phyloP scores from a whole-genome alignment of 768 basidiomycete genomes.

The Psilocybe azurescens region DNA sequence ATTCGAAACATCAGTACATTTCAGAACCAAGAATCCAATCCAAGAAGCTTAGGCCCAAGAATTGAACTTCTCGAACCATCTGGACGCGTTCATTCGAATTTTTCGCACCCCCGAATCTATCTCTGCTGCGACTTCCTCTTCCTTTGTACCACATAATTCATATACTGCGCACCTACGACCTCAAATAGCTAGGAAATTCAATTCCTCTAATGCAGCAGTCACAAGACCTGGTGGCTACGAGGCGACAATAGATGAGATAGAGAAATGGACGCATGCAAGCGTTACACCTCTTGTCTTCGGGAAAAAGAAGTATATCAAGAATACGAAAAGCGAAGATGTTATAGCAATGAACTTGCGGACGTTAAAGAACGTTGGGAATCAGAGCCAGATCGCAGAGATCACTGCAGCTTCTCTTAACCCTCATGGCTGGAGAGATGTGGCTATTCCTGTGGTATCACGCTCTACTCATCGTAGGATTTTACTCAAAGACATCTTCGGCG shows the following conservation, averaged over 20 bases:
- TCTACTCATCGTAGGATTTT: background rate
- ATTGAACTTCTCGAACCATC: no score
- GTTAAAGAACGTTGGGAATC: background rate
- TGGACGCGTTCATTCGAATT: background rate
- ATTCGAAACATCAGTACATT: no score
- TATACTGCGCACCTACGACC: background rate
- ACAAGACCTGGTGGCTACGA: slow-evolving; percentile 2
- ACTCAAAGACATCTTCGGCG: background rate
- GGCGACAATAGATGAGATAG: slow-evolving; percentile 19
- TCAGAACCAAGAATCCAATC: background rate
- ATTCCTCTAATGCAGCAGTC: background rate
- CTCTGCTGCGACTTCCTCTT: background rate
- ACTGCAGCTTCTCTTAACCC: background rate
- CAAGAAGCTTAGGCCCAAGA: background rate
- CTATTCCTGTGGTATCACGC: background rate
- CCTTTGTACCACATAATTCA: background rate
- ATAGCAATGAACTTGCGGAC: background rate
- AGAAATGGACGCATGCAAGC: slow-evolving; percentile 17
- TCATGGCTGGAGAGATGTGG: background rate
- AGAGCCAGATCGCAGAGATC: background rate
- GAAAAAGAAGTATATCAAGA: background rate
- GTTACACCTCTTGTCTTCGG: slow-evolving; percentile 16
- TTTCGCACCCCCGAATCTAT: background rate
- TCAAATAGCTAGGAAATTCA: background rate
- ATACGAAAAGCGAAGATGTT: background rate